phyloP scores from a whole-genome alignment of 2,329 filamentous ascomycete genomes.

The Corinectria fuckeliana region DNA sequence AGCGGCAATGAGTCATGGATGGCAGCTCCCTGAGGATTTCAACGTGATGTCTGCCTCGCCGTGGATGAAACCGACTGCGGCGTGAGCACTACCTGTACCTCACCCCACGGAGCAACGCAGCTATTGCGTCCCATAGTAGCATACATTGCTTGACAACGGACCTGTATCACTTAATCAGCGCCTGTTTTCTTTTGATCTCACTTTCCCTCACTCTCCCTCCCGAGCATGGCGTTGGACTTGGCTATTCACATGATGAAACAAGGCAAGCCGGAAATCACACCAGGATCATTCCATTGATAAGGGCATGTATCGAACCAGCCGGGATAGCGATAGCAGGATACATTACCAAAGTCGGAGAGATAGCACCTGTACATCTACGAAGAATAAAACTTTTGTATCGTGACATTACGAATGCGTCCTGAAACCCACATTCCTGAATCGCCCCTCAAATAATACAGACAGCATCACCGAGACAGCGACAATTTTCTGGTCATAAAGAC shows the following conservation, averaged over 20 bases:
- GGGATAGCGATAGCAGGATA: not conserved
- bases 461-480: not conserved
- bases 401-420: not conserved
- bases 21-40: constrained; percentile 72
- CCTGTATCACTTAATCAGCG: not conserved
- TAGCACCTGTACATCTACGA: not conserved
- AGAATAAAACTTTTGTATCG: not conserved
- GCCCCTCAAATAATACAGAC: not conserved
- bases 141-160: not conserved
- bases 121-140: not conserved
- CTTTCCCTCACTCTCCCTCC: not conserved
- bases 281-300: constrained; percentile 13
- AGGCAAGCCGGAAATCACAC: not conserved
- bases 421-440: not conserved
- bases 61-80: not conserved
- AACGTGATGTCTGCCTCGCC: constrained; percentile 46
- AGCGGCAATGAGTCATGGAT: constrained; percentile 71
- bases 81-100: not conserved
- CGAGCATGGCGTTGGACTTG: not conserved
- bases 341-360: not conserved
- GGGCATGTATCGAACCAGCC: not conserved
- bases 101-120: not conserved
- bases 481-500: not conserved
- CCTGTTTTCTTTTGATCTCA: not conserved
- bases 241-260: constrained; percentile 1